A percentile compares a stretch with the other conserved stretches of the same genome.
Evolutionary conservation across 2,329 filamentous ascomycete genomes (phyloP).

Genomic region (Chaetomium sp.): DNA sequence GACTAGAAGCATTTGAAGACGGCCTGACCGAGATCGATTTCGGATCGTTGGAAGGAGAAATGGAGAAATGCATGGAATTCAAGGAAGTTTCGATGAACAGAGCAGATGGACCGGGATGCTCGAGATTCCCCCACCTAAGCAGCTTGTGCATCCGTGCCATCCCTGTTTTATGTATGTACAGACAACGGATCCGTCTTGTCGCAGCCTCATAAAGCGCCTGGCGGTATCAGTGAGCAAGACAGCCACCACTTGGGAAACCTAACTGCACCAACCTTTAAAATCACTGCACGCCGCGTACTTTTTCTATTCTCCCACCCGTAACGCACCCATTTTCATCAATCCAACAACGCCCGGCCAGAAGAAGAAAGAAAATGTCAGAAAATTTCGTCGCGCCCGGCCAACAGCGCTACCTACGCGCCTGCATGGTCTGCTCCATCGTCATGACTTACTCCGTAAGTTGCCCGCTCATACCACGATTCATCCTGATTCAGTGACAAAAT

Average conservation of each 20-base stretch:
- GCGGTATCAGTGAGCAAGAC: too few relatives aligned
- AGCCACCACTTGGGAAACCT: too few relatives aligned
- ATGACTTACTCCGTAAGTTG: conserved; percentile 65
- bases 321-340: neutral
- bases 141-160: conserved; percentile 15
- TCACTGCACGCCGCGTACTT: too few relatives aligned
- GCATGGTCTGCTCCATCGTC: conserved; percentile 97
- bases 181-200: too few relatives aligned
- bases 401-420: conserved; percentile 84
- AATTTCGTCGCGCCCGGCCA: conserved; percentile 69
- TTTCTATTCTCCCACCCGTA: neutral
- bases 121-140: neutral
- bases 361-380: conserved; percentile 35
- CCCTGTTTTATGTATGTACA: conserved; percentile 1
- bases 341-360: neutral
- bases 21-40: neutral
- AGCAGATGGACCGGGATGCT: neutral
- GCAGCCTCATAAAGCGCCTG: too few relatives aligned
- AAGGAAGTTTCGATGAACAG: conserved; percentile 4
- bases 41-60: neutral
- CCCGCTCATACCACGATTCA: neutral
- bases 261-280: neutral
- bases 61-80: neutral
- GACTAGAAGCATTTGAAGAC: conserved; percentile 6
- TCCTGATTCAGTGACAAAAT: neutral